These are phyloP conservation scores for Hyaloscypha finlandica DNA, from an alignment of 495 filamentous ascomycete genomes.

Conservation along the genomic window DNA sequence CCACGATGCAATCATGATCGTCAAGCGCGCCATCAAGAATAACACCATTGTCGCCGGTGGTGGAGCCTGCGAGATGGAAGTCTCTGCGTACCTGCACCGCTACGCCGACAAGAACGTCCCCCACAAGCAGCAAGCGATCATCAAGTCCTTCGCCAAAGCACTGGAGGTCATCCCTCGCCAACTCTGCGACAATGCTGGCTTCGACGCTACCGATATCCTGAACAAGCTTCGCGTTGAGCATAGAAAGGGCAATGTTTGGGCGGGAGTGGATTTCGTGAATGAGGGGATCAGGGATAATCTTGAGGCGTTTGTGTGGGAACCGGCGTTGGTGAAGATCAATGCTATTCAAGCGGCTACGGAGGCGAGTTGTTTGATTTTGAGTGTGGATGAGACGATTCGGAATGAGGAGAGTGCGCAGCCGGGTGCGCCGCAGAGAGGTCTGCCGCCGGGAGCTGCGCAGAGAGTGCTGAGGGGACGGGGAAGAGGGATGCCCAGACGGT, in stretches of 20 bases:
- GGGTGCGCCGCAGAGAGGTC: constrained; percentile 71
- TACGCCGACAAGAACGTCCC: constrained; percentile 90
- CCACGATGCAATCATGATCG: constrained; percentile 99
- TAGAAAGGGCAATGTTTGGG: constrained; percentile 86
- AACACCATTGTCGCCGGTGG: constrained; percentile 92
- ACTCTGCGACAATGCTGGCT: constrained; percentile 96
- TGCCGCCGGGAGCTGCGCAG: constrained; percentile 93
- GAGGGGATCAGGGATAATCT: constrained; percentile 94
- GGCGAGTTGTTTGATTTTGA: constrained; percentile 90
- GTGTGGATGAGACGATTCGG: constrained; percentile 97
- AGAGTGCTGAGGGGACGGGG: constrained; percentile 82
- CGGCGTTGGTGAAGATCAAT: constrained; percentile 93
- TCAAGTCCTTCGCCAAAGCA: constrained; percentile 97
- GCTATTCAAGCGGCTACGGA: constrained; percentile 95
- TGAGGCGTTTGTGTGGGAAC: constrained; percentile 95
- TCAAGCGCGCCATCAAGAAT: constrained; percentile 94
- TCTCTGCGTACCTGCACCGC: constrained; percentile 87
- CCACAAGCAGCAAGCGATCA: constrained; percentile 94
- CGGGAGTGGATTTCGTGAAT: constrained; percentile 90
- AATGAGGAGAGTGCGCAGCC: constrained; percentile 88
- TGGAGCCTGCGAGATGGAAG: constrained; percentile 94
- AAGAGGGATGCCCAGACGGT: constrained; percentile 88
- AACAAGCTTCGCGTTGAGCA: constrained; percentile 95
- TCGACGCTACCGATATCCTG: constrained; percentile 96
- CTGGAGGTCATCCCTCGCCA: constrained; percentile 96